phyloP scores from a whole-genome alignment of 345 rosid genomes.

The Eutrema japonicum region DNA sequence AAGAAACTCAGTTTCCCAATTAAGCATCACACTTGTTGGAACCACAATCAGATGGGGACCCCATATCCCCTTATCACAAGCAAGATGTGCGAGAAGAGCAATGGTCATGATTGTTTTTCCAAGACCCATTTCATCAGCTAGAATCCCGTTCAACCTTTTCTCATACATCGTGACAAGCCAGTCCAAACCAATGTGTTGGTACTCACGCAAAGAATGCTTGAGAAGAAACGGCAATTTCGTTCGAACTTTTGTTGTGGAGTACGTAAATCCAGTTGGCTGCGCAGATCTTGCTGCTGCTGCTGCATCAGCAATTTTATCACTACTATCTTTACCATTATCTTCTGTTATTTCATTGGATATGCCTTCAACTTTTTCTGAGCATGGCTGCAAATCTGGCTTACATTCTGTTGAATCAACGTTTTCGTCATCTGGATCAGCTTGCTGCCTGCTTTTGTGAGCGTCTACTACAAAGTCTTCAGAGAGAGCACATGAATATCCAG shows the following conservation, averaged over 20 bases:
- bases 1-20: slow-evolving; percentile 99
- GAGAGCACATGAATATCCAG: slow-evolving; percentile 64
- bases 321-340: slow-evolving; percentile 53
- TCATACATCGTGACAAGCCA: slow-evolving; percentile 99
- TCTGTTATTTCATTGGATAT: slow-evolving; percentile 47
- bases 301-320: slow-evolving; percentile 89
- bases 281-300: slow-evolving; percentile 99
- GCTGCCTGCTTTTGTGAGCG: slow-evolving; percentile 49
- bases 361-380: slow-evolving; percentile 47
- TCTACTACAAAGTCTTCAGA: slow-evolving; percentile 61
- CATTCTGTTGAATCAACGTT: slow-evolving; percentile 49
- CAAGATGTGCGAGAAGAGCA: slow-evolving; percentile 96
- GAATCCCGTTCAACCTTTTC: slow-evolving; percentile 94
- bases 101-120: slow-evolving; percentile 99
- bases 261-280: slow-evolving; percentile 98
- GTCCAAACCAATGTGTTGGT: slow-evolving; percentile 98
- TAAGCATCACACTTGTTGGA: slow-evolving; percentile 99
- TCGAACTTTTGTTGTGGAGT: slow-evolving; percentile 91
- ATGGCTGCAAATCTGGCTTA: slow-evolving; percentile 41
- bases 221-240: slow-evolving; percentile 97
- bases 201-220: slow-evolving; percentile 95
- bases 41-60: slow-evolving; percentile 99
- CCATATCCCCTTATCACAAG: slow-evolving; percentile 99
- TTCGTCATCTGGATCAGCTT: slow-evolving; percentile 50
- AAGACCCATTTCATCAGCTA: slow-evolving; percentile 99